Evolutionary conservation across 305 asterid species (phyloP).

Genomic region (Solanum hybrid): DNA sequence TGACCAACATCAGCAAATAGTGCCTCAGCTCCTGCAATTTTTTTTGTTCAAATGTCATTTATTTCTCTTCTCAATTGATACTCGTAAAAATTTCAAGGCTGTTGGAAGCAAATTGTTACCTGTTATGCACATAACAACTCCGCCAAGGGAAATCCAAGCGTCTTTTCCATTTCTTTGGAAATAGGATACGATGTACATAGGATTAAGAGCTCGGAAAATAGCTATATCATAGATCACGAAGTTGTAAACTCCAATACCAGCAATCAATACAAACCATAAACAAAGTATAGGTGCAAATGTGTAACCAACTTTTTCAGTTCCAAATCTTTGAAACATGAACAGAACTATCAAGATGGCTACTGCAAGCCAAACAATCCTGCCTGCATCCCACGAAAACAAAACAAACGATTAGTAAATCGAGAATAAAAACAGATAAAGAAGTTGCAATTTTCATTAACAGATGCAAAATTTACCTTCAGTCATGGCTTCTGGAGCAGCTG

Average conservation of each 20-base stretch:
- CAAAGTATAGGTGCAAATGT: constrained; percentile 39
- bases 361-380: constrained; percentile 19
- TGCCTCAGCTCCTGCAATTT: constrained; percentile 55
- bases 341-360: constrained; percentile 20
- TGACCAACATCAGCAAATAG: constrained; percentile 62
- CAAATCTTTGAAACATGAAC: constrained; percentile 36
- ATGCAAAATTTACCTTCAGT: constrained; percentile 25
- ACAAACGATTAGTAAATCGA: background rate
- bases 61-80: background rate
- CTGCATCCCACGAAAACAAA: constrained; percentile 12
- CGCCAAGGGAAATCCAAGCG: constrained; percentile 58
- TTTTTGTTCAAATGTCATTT: background rate
- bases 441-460: background rate
- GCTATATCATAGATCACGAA: constrained; percentile 24
- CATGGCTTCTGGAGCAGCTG: constrained; percentile 25
- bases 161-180: constrained; percentile 24
- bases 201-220: constrained; percentile 33
- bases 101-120: constrained; percentile 13
- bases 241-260: constrained; percentile 35
- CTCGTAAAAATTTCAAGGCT: background rate
- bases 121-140: constrained; percentile 34
- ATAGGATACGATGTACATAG: constrained; percentile 25
- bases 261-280: constrained; percentile 31
- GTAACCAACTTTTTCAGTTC: constrained; percentile 52
- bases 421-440: background rate